Percentiles rank a stretch among this genome's conserved stretches.
Evolutionary conservation across 2,329 filamentous ascomycete species (phyloP).

Genomic region (Epicoccum nigrum): DNA sequence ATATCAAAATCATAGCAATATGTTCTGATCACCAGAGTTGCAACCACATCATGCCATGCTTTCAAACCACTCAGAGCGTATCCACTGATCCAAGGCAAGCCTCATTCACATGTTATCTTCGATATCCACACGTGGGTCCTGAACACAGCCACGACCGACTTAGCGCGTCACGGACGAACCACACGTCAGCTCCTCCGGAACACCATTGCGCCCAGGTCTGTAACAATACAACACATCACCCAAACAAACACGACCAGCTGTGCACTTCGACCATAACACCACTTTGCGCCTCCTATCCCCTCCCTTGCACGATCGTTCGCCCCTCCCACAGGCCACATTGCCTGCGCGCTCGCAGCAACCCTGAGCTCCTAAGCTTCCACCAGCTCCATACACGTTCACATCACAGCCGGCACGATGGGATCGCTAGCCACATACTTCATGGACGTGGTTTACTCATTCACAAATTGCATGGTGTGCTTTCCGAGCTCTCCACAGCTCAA

Average conservation of each 20-base stretch:
- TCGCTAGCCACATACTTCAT: conserved; percentile 67
- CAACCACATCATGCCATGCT: no score
- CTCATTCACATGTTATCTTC: no score
- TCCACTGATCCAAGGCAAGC: no score
- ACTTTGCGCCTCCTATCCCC: background rate
- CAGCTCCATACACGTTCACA: conserved; percentile 19
- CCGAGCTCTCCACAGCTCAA: conserved; percentile 91
- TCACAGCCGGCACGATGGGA: conserved; percentile 33
- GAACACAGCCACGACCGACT: conserved; percentile 18
- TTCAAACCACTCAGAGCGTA: no score
- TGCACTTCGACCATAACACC: conserved; percentile 1
- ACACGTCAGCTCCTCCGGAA: conserved; percentile 20
- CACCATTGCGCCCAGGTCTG: conserved; percentile 14
- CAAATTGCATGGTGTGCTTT: conserved; percentile 96
- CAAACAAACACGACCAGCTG: conserved; percentile 3
- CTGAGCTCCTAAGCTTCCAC: conserved; percentile 25
- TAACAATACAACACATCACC: conserved; percentile 10
- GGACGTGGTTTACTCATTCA: conserved; percentile 88
- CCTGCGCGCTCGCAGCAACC: conserved; percentile 14
- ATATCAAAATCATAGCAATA: no score
- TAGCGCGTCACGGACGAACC: conserved; percentile 13
- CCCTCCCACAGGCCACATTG: conserved; percentile 1
- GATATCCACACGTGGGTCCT: no score
- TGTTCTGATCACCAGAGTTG: no score
- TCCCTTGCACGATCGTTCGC: background rate